Evolutionary conservation across 208 protist species (phyloP).

Genomic region (Histomonas meleagridis): DNA sequence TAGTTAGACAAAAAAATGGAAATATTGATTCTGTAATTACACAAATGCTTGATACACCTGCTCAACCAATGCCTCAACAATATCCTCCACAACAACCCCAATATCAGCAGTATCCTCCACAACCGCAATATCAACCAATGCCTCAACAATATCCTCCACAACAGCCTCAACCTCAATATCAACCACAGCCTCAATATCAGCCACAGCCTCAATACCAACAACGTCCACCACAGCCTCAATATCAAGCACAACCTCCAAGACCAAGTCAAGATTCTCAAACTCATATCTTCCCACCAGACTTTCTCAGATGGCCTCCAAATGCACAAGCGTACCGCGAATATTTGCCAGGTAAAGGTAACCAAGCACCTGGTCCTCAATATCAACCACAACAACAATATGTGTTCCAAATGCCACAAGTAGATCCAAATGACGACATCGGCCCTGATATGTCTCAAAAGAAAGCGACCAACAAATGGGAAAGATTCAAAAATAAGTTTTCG

Average conservation of each 20-base stretch:
- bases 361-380: too few species aligned
- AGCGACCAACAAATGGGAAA: too few species aligned
- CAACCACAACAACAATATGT: too few species aligned
- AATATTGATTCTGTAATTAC: neutral
- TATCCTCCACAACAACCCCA: neutral
- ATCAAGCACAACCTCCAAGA: neutral
- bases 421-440: too few species aligned
- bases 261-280: too few species aligned
- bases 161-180: neutral
- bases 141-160: neutral
- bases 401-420: too few species aligned
- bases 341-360: too few species aligned
- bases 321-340: neutral
- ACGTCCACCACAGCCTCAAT: neutral
- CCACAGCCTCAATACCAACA: neutral
- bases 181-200: neutral
- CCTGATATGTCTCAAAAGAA: too few species aligned
- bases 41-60: neutral
- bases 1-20: neutral
- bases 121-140: neutral
- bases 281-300: neutral
- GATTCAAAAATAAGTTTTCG: too few species aligned
- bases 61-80: neutral
- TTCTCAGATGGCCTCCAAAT: neutral
- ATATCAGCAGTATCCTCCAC: neutral